Percentiles rank a stretch among this genome's conserved stretches.
Evolutionary conservation across 2,329 filamentous ascomycete genomes (phyloP).

Genomic region (Neonectria faginata): DNA sequence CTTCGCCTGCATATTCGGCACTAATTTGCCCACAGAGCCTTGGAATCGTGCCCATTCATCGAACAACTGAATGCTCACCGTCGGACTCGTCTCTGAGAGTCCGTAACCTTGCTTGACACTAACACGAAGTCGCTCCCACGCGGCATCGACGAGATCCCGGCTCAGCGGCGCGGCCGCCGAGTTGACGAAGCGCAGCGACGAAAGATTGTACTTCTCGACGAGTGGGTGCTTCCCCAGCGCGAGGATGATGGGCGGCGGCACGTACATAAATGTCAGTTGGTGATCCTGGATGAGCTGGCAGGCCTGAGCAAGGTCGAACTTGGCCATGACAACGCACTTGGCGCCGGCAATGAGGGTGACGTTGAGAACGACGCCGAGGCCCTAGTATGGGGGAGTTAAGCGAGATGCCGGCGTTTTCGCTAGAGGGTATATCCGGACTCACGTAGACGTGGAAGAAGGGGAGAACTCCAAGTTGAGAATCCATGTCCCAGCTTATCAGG

Average conservation of each 20-base stretch:
- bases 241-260: slow-evolving; percentile 87
- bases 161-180: slow-evolving; percentile 89
- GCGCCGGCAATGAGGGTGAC: slow-evolving; percentile 68
- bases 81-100: slow-evolving; percentile 86
- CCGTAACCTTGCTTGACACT: slow-evolving; percentile 95
- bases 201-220: slow-evolving; percentile 84
- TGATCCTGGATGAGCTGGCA: slow-evolving; percentile 81
- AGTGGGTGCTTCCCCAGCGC: slow-evolving; percentile 82
- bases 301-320: slow-evolving; percentile 85
- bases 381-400: slow-evolving; percentile 37
- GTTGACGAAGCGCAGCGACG: slow-evolving; percentile 83
- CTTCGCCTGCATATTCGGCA: slow-evolving; percentile 84
- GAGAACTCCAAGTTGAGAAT: slow-evolving; percentile 81
- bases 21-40: slow-evolving; percentile 81
- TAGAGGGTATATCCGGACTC: slow-evolving; percentile 44
- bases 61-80: slow-evolving; percentile 79
- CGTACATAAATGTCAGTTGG: slow-evolving; percentile 80
- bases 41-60: slow-evolving; percentile 81
- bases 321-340: slow-evolving; percentile 75
- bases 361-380: slow-evolving; percentile 49
- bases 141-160: slow-evolving; percentile 79
- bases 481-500: slow-evolving; percentile 70
- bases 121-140: slow-evolving; percentile 79
- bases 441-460: slow-evolving; percentile 96
- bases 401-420: neutral